Percentiles rank a stretch among this genome's conserved stretches.
Conservation (phyloP, 202 grass and related monocot genomes). For the Zizania palustris region DNA sequence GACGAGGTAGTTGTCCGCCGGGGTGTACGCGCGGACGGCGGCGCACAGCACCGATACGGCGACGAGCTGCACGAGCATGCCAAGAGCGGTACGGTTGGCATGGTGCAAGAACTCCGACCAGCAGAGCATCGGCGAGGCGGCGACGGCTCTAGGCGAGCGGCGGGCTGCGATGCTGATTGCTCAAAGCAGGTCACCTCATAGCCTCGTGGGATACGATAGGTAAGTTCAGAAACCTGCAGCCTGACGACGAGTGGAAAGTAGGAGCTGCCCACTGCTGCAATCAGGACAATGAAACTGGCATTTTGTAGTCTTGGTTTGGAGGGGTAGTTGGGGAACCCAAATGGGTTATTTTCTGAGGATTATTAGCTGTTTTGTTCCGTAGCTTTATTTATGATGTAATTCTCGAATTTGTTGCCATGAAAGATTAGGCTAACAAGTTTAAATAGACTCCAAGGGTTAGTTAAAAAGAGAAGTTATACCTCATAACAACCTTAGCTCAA, state of each 20-base stretch:
- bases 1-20: conserved; percentile 66
- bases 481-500: no score
- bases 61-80: conserved; percentile 28
- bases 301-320: neutral
- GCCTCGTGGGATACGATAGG: conserved; percentile 2
- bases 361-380: conserved; percentile 12
- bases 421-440: no score
- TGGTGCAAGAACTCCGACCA: neutral
- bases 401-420: no score
- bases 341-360: conserved; percentile 43
- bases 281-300: conserved; percentile 14
- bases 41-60: conserved; percentile 36
- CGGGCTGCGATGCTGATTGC: neutral
- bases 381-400: neutral
- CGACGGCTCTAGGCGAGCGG: conserved; percentile 11
- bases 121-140: conserved; percentile 26
- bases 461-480: no score
- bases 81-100: neutral
- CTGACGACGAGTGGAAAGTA: conserved; percentile 9
- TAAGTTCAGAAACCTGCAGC: conserved; percentile 10
- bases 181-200: neutral
- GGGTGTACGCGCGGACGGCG: conserved; percentile 42
- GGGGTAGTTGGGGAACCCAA: conserved; percentile 21
- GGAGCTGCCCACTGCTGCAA: neutral
- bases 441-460: no score